These are phyloP conservation scores for Melastoma malabathricum DNA, from an alignment of 345 rosid genomes.

Conservation along the genomic window DNA sequence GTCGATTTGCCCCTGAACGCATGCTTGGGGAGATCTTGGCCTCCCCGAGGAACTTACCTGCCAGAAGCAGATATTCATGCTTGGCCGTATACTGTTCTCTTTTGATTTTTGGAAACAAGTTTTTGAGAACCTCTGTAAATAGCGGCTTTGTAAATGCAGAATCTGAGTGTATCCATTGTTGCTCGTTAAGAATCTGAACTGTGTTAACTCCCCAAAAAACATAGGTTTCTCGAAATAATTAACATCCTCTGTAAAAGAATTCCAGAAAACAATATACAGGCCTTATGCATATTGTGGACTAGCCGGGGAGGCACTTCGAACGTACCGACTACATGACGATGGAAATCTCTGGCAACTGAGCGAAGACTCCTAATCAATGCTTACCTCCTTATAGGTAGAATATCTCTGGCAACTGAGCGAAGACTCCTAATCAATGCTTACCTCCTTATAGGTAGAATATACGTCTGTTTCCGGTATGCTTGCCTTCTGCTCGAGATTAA, in stretches of 20 bases:
- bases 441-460: background rate
- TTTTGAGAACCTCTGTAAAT: background rate
- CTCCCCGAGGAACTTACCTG: slow-evolving; percentile 30
- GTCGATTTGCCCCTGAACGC: slow-evolving; percentile 2
- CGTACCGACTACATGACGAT: no score
- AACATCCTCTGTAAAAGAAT: no score
- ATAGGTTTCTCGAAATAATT: no score
- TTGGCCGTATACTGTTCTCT: slow-evolving; percentile 52
- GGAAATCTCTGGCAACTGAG: no score
- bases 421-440: background rate
- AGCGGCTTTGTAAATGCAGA: slow-evolving; percentile 7
- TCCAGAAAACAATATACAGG: no score
- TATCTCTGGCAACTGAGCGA: no score
- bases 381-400: no score
- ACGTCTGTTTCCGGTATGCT: slow-evolving; percentile 4
- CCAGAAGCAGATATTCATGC: slow-evolving; percentile 33
- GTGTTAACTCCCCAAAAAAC: no score
- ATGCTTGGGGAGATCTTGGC: slow-evolving; percentile 4
- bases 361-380: no score
- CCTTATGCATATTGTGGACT: no score
- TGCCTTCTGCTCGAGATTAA: slow-evolving; percentile 38
- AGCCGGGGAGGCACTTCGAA: no score
- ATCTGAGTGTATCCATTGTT: background rate
- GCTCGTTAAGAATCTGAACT: no score
- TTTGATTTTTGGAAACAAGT: slow-evolving; percentile 11